Evolutionary conservation across 1,139 yeast genomes (phyloP), one percentile per base, ranked within the genome.

Genomic region (Geotrichum carabidarum): DNA sequence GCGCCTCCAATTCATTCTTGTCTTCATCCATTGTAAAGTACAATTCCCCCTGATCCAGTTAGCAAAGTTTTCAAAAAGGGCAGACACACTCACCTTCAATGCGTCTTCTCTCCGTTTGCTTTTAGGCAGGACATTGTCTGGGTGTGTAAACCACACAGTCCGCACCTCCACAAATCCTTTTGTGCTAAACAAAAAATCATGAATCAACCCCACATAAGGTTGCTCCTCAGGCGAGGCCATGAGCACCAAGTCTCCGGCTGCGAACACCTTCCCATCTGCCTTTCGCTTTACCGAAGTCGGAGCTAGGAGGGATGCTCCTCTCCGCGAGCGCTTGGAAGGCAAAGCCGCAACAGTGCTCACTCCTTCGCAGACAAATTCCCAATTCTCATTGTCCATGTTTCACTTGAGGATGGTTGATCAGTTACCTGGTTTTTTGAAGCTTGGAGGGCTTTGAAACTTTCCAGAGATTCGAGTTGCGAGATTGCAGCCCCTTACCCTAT

Each of bases 181-280:
- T 11, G 48, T 43, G 41, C 56, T 51, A 45, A 53, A 57, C n/a
- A 44, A 51, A 44, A 63, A 63, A n/a, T 54, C 57, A 27, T 54
- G 53, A 36, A 63, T 59, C 15, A 63, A 36, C 1, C 59, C 66
- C 18, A 63, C 53, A 43, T 52, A 57, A 12, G 65, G 63, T 12
- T 40, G 54, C 11, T 56, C 62, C 8, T 38, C 27, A 7, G 48
- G 53, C 12, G 64, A 57, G 15, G 56, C 59, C 8, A 63, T 48
- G 8, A 55, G 53, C 9, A 63, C 64, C 38, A 55, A 52, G 43
- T 63, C 67, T 14, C 66, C 66, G 4, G 55, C 38, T 6, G 50
- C 48, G 48, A 61, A 63, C 38, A 51, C 57, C 12, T 37, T 52
- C 12, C 48, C 53, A 36, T 59, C 63, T 12, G 54, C 53, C 15